Base-by-base conservation (phyloP, 2,329 filamentous ascomycete genomes). In the Aspergillus sclerotialis region DNA sequence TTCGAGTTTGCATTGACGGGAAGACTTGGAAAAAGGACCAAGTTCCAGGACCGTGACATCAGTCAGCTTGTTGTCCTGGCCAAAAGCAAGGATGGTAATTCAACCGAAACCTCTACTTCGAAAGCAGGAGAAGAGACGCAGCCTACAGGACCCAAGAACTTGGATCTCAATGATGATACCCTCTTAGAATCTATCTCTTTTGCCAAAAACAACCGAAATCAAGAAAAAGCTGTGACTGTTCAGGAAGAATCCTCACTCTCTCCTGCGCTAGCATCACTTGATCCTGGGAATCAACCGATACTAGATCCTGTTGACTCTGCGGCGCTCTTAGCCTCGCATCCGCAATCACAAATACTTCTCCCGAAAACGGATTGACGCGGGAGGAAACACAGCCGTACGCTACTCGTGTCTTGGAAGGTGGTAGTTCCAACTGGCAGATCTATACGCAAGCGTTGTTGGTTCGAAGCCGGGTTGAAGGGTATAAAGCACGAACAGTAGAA, bases 381-480 rank as follows among this genome's bases (percentile, higher is more conserved):
- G 89, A 96, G 62, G 87, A 96, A 56, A 90, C 94, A 4, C 64
- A 94, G 1, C 92, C 92, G 0, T 98, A 90, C 55, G 92, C 92
- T 1, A 82, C 81, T 2, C 78, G 92, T 26, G 92, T 96, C 0
- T 72, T 98, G 2, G 76, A 84, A 7, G 88, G 92, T 40, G 89
- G 90, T 47, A 84, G 84, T 29, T 90, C 87, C 1, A 98, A 96
- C 60, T 98, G 92, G 92, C 92, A 96, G 58, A 82, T 95, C 21
- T 96, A 96, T 56, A 95, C 92, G 0, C 89, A 96, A 55, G 92
- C 88, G 0, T 69, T 98, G 7, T 71, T 98, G 0, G 84, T 96
- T 2, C 76, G 92, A 28, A 94, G 86, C 40, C 75, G 92, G 11
- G 90, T 96, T 35, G 92, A 98, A 61, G 74, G 89, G 0, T 89